Evolutionary conservation across 2,329 filamentous ascomycete species (phyloP).

Genomic region (Sporothrix schenckii): DNA sequence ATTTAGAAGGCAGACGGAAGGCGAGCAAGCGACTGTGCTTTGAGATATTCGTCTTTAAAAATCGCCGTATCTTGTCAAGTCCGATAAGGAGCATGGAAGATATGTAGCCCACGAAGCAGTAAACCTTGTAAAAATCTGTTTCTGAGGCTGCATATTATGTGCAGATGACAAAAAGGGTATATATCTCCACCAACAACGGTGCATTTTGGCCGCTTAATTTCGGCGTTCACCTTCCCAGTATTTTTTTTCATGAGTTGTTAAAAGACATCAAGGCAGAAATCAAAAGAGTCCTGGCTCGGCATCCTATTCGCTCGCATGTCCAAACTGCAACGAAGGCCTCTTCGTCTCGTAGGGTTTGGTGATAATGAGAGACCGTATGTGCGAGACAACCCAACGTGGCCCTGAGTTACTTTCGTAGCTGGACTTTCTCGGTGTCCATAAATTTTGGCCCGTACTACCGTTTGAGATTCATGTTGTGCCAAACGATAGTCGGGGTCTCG

Average conservation of each 20-base stretch:
- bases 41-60: neutral
- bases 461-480: neutral
- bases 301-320: neutral
- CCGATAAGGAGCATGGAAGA: too few relatives aligned
- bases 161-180: conserved; percentile 22
- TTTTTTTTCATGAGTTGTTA: neutral
- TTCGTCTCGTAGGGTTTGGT: neutral
- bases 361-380: conserved; percentile 8
- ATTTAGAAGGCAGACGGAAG: neutral
- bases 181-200: conserved; percentile 2
- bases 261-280: neutral
- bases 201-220: neutral
- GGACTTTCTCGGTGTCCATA: neutral
- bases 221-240: neutral
- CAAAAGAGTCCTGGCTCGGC: neutral
- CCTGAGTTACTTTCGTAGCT: neutral
- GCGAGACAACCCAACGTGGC: neutral
- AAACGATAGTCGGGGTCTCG: neutral
- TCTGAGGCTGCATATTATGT: neutral
- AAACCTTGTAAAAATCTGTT: neutral
- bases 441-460: neutral
- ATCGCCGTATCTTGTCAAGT: too few relatives aligned
- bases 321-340: neutral
- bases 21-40: neutral
- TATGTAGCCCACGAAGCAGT: too few relatives aligned